These are phyloP conservation scores for Musa schizocarpa DNA, from an alignment of 176 grass and related monocot genomes.

Conservation along the genomic window DNA sequence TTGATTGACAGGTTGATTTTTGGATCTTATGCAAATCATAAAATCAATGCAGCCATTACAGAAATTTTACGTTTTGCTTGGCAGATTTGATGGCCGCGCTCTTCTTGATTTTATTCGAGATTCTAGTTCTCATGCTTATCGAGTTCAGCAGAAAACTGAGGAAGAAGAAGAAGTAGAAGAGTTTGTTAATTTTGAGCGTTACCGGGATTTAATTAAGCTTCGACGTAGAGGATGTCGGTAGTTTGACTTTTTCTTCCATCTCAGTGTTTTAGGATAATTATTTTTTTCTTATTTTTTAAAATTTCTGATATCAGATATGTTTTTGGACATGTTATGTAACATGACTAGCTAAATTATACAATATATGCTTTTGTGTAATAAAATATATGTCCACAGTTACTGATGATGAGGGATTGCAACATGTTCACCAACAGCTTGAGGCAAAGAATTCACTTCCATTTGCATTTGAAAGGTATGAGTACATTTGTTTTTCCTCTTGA, in stretches of 20 bases:
- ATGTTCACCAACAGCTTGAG: slow-evolving; percentile 79
- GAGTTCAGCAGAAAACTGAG: slow-evolving; percentile 67
- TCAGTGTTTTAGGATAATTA: slow-evolving; percentile 26
- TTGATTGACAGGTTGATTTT: slow-evolving; percentile 78
- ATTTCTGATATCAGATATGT: slow-evolving; percentile 4
- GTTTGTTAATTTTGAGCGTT: slow-evolving; percentile 99
- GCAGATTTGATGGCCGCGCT: slow-evolving; percentile 97
- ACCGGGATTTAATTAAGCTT: slow-evolving; percentile 99
- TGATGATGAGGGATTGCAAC: slow-evolving; percentile 74
- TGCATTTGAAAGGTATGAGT: slow-evolving; percentile 60
- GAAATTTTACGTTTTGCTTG: slow-evolving; percentile 17
- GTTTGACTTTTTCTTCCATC: slow-evolving; percentile 47
- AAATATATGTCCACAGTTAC: slow-evolving; percentile 43
- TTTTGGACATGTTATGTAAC: not conserved
- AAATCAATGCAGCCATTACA: slow-evolving; percentile 8
- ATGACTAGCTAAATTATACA: not conserved
- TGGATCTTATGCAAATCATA: slow-evolving; percentile 6
- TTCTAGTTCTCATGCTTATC: slow-evolving; percentile 42
- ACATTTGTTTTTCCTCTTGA: too few species aligned
- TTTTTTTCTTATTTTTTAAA: slow-evolving; percentile 16
- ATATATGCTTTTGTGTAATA: slow-evolving; percentile 11
- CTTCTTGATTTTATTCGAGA: slow-evolving; percentile 94
- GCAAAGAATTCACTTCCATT: slow-evolving; percentile 61
- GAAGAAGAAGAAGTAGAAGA: slow-evolving; percentile 96
- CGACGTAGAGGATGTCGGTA: slow-evolving; percentile 99